Conservation (phyloP, 139 green algal species). For the Micromonas commoda region DNA sequence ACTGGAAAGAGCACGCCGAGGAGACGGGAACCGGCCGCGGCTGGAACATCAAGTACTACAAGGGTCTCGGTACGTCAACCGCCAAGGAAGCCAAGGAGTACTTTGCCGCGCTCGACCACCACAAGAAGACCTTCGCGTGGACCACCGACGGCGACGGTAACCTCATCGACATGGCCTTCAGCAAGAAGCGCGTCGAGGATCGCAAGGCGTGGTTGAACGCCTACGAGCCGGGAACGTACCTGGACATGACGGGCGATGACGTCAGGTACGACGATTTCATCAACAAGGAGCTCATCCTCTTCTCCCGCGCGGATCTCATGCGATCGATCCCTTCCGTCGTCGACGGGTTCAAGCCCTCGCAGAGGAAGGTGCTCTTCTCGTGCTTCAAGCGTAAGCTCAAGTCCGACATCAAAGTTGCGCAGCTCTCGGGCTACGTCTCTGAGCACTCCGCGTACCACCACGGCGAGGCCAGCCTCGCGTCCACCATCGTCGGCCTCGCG, state of each 20-base stretch:
- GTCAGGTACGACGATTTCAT: constrained; percentile 92
- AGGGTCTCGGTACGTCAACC: constrained; percentile 95
- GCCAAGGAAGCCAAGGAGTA: constrained; percentile 91
- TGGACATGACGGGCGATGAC: constrained; percentile 66
- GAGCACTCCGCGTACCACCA: constrained; percentile 99
- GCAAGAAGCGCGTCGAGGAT: constrained; percentile 96
- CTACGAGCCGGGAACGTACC: constrained; percentile 69
- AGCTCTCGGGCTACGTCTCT: constrained; percentile 91
- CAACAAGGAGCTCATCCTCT: constrained; percentile 58
- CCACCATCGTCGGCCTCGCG: constrained; percentile 83
- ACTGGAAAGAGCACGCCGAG: constrained; percentile 70
- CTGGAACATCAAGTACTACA: constrained; percentile 99
- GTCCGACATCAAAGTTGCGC: constrained; percentile 91
- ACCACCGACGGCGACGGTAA: constrained; percentile 15
- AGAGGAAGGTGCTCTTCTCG: constrained; percentile 97
- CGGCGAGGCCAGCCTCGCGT: constrained; percentile 76
- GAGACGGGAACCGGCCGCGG: constrained; percentile 45
- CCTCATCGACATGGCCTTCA: constrained; percentile 94
- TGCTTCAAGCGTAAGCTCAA: constrained; percentile 97
- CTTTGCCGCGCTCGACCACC: constrained; percentile 72
- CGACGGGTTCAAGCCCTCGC: constrained; percentile 95
- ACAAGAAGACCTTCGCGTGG: constrained; percentile 40
- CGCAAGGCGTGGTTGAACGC: constrained; percentile 86
- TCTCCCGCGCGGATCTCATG: constrained; percentile 72
- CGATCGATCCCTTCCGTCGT: constrained; percentile 93